These are phyloP conservation scores for Protomyces inundatus DNA, from an alignment of 1,139 yeast genomes.

Conservation along the genomic window DNA sequence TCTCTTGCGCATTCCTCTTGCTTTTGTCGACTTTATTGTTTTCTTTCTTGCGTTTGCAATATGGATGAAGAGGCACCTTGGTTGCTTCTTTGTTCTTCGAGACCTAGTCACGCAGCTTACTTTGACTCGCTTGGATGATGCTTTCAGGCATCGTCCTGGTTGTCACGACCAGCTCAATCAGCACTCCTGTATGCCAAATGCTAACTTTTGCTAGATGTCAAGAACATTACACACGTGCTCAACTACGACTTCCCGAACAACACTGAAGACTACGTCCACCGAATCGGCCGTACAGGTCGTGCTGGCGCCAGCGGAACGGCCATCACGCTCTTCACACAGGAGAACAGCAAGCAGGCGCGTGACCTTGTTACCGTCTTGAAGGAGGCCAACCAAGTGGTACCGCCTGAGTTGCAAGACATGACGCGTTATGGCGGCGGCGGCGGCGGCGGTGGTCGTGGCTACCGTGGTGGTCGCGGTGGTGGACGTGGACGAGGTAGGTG, in stretches of 20 bases:
- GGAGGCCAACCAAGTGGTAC: slow-evolving; percentile 88
- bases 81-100: no score
- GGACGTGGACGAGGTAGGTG: slow-evolving; percentile 54
- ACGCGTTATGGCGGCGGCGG: slow-evolving; percentile 45
- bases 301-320: slow-evolving; percentile 97
- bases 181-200: not conserved
- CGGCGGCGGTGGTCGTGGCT: slow-evolving; percentile 45
- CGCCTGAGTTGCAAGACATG: slow-evolving; percentile 50
- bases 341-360: slow-evolving; percentile 80
- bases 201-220: slow-evolving; percentile 59
- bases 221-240: slow-evolving; percentile 88
- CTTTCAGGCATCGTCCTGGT: no score
- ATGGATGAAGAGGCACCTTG: no score
- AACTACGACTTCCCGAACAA: slow-evolving; percentile 98
- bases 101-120: no score
- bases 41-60: no score
- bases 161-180: not conserved
- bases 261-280: slow-evolving; percentile 92
- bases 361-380: slow-evolving; percentile 83
- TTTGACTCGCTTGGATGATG: no score
- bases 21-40: no score
- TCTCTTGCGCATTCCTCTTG: no score
- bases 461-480: slow-evolving; percentile 51
- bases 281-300: slow-evolving; percentile 98
- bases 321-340: slow-evolving; percentile 86